Conservation (phyloP, 495 filamentous ascomycete species). For the Delitschia confertaspora region DNA sequence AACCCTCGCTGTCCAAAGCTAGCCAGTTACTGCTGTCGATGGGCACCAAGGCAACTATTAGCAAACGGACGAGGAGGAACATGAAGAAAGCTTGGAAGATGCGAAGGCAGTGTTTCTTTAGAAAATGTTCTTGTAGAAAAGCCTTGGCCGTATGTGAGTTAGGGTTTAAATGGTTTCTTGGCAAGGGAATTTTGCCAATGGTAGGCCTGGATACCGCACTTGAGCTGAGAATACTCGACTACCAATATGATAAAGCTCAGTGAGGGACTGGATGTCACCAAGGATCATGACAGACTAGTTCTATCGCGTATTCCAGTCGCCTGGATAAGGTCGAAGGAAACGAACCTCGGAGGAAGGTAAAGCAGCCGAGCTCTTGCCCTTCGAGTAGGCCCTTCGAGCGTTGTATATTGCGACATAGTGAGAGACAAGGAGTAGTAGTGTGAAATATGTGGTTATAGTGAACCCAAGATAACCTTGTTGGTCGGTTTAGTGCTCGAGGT, state of each 20-base stretch:
- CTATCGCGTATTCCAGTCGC: constrained; percentile 16
- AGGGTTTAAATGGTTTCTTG: constrained; percentile 39
- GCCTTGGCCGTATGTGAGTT: constrained; percentile 36
- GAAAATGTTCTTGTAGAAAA: constrained; percentile 25
- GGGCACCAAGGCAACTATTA: constrained; percentile 14
- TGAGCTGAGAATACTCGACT: constrained; percentile 10
- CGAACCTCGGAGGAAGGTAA: constrained; percentile 4
- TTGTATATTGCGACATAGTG: constrained; percentile 16
- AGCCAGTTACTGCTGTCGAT: constrained; percentile 20
- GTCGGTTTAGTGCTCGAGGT: too few species aligned
- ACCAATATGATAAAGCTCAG: constrained; percentile 16
- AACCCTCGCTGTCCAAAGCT: constrained; percentile 2
- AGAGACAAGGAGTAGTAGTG: constrained; percentile 12
- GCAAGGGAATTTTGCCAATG: constrained; percentile 37
- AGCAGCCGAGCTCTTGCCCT: constrained; percentile 6
- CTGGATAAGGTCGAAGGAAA: constrained; percentile 8
- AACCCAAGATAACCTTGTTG: constrained; percentile 15
- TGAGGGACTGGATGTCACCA: constrained; percentile 12
- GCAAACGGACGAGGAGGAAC: constrained; percentile 8
- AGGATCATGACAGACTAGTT: constrained; percentile 17
- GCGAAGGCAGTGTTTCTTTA: constrained; percentile 8
- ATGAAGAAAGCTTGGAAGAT: constrained; percentile 15
- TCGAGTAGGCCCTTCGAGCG: background rate
- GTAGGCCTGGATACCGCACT: constrained; percentile 28
- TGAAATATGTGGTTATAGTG: constrained; percentile 21